Evolutionary conservation across 306 rosid species (phyloP).

Genomic region (Pyrus pyrifolia): DNA sequence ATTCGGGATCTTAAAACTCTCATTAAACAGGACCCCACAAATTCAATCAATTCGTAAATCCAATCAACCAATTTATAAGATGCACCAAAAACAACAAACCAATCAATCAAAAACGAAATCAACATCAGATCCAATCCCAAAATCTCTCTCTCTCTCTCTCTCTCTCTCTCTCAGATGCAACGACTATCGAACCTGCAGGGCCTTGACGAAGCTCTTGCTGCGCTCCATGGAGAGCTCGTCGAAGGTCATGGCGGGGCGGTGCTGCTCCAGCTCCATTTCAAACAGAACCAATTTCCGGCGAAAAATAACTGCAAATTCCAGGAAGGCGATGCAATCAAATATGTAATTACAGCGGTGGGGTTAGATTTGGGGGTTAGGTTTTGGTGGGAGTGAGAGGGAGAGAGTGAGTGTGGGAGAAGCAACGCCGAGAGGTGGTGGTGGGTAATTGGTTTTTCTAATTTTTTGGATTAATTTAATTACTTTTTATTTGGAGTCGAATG

Average conservation of each 20-base stretch:
- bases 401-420: slow-evolving; percentile 44
- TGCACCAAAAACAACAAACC: background rate
- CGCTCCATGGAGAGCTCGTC: slow-evolving; percentile 84
- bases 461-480: background rate
- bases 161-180: background rate
- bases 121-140: slow-evolving; percentile 46
- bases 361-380: slow-evolving; percentile 22
- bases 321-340: background rate
- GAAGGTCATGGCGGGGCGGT: slow-evolving; percentile 66
- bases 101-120: slow-evolving; percentile 10
- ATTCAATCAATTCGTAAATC: background rate
- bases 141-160: background rate
- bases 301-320: background rate
- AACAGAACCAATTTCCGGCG: slow-evolving; percentile 1
- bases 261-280: slow-evolving; percentile 63
- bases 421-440: slow-evolving; percentile 15
- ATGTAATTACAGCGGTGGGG: slow-evolving; percentile 2
- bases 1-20: no score
- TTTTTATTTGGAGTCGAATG: slow-evolving; percentile 20
- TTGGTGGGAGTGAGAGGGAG: slow-evolving; percentile 26
- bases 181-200: slow-evolving; percentile 60
- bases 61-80: background rate
- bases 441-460: background rate
- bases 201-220: slow-evolving; percentile 73
- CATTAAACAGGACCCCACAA: background rate